Evolutionary conservation across 306 rosid genomes (phyloP).

Genomic region (Sechiopsis laciniata): DNA sequence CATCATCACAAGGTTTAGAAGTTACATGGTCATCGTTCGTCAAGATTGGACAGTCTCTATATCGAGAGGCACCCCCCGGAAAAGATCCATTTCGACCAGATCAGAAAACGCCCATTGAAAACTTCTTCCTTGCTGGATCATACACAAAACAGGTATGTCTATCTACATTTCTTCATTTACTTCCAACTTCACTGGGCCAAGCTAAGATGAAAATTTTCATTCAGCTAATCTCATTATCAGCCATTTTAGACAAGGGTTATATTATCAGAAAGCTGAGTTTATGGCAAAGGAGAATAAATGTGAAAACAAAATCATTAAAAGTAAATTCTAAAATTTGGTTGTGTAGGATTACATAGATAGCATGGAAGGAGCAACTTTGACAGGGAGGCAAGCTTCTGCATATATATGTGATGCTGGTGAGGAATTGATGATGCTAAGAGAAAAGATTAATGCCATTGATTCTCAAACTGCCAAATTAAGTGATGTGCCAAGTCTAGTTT

Average conservation of each 20-base stretch:
- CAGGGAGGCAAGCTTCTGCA: slow-evolving; percentile 87
- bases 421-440: slow-evolving; percentile 58
- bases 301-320: not conserved
- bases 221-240: no score
- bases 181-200: no score
- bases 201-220: no score
- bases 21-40: slow-evolving; percentile 96
- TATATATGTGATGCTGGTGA: slow-evolving; percentile 81
- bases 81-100: slow-evolving; percentile 95
- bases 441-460: slow-evolving; percentile 42
- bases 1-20: slow-evolving; percentile 83
- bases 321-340: not conserved
- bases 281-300: not conserved
- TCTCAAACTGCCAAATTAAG: slow-evolving; percentile 38
- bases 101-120: slow-evolving; percentile 85
- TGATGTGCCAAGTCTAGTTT: slow-evolving; percentile 80
- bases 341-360: slow-evolving; percentile 96
- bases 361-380: slow-evolving; percentile 98
- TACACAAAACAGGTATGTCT: slow-evolving; percentile 76
- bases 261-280: no score
- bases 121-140: slow-evolving; percentile 94
- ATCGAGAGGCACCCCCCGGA: slow-evolving; percentile 95
- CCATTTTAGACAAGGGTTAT: no score
- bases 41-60: slow-evolving; percentile 91
- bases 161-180: not conserved